Evolutionary conservation across 2,329 filamentous ascomycete genomes (phyloP), one percentile per base, ranked within the genome.

Genomic region (Aspergillus ruber): DNA sequence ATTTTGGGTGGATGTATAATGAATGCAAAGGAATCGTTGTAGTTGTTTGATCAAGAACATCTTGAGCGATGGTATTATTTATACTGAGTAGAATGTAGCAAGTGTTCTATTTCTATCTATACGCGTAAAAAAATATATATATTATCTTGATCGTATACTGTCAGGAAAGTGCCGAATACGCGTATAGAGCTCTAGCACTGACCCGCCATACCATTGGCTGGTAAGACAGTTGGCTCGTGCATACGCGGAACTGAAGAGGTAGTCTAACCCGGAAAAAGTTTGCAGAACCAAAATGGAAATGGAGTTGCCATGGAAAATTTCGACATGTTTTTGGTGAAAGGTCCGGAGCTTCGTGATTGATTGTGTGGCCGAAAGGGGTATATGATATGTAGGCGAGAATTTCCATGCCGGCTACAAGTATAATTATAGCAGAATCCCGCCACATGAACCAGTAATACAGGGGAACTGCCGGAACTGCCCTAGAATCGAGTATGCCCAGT

Each of bases 241-340:
- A 56, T 56, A 56, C 52, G 54, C 52, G 54, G 44, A 55, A 38
- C 17, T 23, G 18, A 3, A 29, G 25, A 12, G 12, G 10, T 29
- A 29, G 25, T 29, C 33, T 35, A 35, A 35, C 4, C n/a, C 33
- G n/a, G n/a, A 17, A 35, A 35, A n/a, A 4, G n/a, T n/a, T 29
- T 12, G 10, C 25, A 29, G 9, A 12, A 29, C 33, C 15, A 35
- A 35, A 35, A 35, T 35, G 25, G 25, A 12, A 29, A 12, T 12
- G 25, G 9, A 10, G 12, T 8, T 27, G 4, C 25, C 9, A 12
- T 29, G 25, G 25, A 12, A 29, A 12, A 12, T 12, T 29, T 10
- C 5, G 25, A 4, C 12, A 25, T 5, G 25, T 12, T 29, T 29
- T 12, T 29, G 25, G 9, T 35, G 15, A 10, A 35, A 1, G 3